A percentile compares a stretch with the other conserved stretches of the same genome.
These are phyloP conservation scores for Cardamine occulta DNA, from an alignment of 345 rosid genomes.

Conservation along the genomic window DNA sequence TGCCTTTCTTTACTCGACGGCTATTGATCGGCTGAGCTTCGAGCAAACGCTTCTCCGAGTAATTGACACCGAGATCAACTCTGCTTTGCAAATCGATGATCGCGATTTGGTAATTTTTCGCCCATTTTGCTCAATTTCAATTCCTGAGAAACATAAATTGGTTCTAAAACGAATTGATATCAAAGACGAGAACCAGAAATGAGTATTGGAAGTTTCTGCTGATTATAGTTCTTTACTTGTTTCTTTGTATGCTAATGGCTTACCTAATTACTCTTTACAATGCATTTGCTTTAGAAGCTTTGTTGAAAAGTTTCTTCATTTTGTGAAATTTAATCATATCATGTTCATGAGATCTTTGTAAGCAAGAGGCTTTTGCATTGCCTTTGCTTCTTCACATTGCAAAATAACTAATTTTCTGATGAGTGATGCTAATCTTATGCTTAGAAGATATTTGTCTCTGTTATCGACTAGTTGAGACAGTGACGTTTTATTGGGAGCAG, in stretches of 20 bases:
- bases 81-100: constrained; percentile 58
- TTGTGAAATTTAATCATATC: not conserved
- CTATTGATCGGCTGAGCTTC: constrained; percentile 46
- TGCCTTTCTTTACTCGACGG: constrained; percentile 51
- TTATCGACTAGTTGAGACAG: not conserved
- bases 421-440: not conserved
- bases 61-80: constrained; percentile 66
- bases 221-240: not conserved
- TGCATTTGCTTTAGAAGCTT: not conserved
- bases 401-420: not conserved
- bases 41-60: constrained; percentile 63
- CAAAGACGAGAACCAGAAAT: not conserved
- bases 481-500: constrained; percentile 43
- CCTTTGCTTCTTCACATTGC: constrained; percentile 7
- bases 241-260: not conserved
- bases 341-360: not conserved
- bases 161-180: not conserved
- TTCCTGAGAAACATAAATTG: not conserved
- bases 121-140: not conserved
- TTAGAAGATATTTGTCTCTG: not conserved
- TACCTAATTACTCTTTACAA: not conserved
- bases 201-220: not conserved
- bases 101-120: constrained; percentile 45
- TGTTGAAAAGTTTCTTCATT: constrained; percentile 12
- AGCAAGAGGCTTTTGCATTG: constrained; percentile 21